Evolutionary conservation across 139 green algal genomes (phyloP).

Genomic region (Chlamydomonas sphaeroides): DNA sequence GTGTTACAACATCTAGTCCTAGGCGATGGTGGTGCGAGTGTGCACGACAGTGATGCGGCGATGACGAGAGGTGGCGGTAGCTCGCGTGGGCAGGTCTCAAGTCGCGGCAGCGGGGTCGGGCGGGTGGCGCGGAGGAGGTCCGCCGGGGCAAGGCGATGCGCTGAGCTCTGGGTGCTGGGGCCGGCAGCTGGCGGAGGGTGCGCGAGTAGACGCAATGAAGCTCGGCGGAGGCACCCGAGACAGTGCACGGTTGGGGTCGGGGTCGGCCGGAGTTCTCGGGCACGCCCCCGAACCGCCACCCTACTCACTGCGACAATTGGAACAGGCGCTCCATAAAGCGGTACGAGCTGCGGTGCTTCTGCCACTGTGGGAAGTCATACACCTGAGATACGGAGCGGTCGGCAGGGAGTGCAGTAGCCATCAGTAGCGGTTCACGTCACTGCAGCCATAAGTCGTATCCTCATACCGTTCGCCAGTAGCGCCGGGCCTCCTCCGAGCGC

Average conservation of each 20-base stretch:
- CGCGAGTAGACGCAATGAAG: neutral
- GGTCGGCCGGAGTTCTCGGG: too few relatives aligned
- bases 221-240: too few relatives aligned
- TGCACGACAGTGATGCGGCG: too few relatives aligned
- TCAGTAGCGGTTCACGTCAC: neutral
- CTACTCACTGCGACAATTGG: neutral
- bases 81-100: too few relatives aligned
- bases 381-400: constrained; percentile 9
- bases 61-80: too few relatives aligned
- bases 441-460: neutral
- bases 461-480: constrained; percentile 45
- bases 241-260: neutral
- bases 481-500: constrained; percentile 24
- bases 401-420: neutral
- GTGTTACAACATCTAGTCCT: too few relatives aligned
- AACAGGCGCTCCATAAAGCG: constrained; percentile 30
- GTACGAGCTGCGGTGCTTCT: constrained; percentile 38
- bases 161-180: neutral
- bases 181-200: too few relatives aligned
- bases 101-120: too few relatives aligned
- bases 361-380: constrained; percentile 52
- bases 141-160: too few relatives aligned
- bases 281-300: too few relatives aligned
- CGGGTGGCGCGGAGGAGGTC: too few relatives aligned
- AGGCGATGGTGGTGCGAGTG: too few relatives aligned